Evolutionary conservation across 805 yeast genomes (phyloP).

Genomic region (Dipodascus albidus): DNA sequence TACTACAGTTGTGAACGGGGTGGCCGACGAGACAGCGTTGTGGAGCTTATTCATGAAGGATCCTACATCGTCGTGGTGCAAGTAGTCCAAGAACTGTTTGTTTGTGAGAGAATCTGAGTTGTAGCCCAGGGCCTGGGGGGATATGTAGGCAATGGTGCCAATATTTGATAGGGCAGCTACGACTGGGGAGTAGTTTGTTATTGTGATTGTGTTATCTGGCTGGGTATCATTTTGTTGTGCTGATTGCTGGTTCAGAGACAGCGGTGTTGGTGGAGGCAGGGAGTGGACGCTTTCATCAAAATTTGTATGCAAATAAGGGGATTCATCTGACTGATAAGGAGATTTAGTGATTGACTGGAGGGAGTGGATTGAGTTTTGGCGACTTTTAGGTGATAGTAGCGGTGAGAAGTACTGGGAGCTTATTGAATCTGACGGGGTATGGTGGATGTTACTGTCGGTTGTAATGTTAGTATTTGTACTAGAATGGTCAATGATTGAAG

Average conservation of each 20-base stretch:
- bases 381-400: slow-evolving; percentile 2
- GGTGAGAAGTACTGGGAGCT: neutral
- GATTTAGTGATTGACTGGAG: neutral
- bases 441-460: neutral
- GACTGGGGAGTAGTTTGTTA: neutral
- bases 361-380: slow-evolving; percentile 3
- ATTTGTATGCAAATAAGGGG: neutral
- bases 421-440: neutral
- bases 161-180: slow-evolving; percentile 11
- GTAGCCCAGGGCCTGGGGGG: slow-evolving; percentile 10
- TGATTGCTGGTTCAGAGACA: slow-evolving; percentile 1
- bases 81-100: slow-evolving; percentile 7
- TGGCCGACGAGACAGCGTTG: neutral
- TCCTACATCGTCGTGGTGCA: slow-evolving; percentile 15
- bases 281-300: neutral
- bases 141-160: slow-evolving; percentile 11
- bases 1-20: slow-evolving; percentile 8
- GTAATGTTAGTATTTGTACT: neutral
- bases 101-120: slow-evolving; percentile 6
- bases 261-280: neutral
- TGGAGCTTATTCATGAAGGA: neutral
- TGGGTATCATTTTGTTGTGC: neutral
- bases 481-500: neutral
- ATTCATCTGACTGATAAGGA: neutral
- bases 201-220: neutral